phyloP scores from a whole-genome alignment of 1,139 yeast species.

The Meyerozyma carpophila region DNA sequence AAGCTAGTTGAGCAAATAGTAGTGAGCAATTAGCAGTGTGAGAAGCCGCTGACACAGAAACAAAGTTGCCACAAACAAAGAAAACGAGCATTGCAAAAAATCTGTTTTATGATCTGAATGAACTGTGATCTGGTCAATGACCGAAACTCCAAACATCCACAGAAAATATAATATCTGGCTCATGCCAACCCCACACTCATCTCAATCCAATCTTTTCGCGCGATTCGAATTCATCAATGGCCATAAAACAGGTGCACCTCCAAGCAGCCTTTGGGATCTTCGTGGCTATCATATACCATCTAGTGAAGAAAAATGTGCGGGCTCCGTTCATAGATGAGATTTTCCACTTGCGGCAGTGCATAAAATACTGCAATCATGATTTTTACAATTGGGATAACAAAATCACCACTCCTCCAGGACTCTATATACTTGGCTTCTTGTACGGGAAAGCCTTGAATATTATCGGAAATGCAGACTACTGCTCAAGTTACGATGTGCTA shows the following conservation, averaged over 20 bases:
- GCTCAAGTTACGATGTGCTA: conserved; percentile 37
- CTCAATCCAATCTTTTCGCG: not conserved
- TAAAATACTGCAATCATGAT: conserved; percentile 55
- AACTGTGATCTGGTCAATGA: too few species aligned
- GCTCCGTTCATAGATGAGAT: conserved; percentile 66
- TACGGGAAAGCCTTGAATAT: conserved; percentile 30
- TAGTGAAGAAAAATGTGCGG: conserved; percentile 16
- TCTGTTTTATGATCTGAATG: too few species aligned
- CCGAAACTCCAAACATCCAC: not conserved
- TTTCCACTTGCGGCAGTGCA: conserved; percentile 80
- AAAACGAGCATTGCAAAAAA: too few species aligned
- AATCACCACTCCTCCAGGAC: conserved; percentile 96
- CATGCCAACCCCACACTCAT: not conserved
- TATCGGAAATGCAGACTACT: conserved; percentile 17
- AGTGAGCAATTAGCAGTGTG: too few species aligned
- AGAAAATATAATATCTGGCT: not conserved
- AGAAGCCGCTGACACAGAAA: too few species aligned
- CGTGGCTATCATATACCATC: not conserved
- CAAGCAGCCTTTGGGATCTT: not conserved
- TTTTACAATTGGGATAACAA: conserved; percentile 77
- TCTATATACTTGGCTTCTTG: conserved; percentile 60
- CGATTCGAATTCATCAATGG: not conserved
- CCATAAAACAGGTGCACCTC: not conserved
- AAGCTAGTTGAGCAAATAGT: too few species aligned
- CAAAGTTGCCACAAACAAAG: too few species aligned